Base-by-base conservation (phyloP, 176 grass and related monocot species). In the Musa beccarii region DNA sequence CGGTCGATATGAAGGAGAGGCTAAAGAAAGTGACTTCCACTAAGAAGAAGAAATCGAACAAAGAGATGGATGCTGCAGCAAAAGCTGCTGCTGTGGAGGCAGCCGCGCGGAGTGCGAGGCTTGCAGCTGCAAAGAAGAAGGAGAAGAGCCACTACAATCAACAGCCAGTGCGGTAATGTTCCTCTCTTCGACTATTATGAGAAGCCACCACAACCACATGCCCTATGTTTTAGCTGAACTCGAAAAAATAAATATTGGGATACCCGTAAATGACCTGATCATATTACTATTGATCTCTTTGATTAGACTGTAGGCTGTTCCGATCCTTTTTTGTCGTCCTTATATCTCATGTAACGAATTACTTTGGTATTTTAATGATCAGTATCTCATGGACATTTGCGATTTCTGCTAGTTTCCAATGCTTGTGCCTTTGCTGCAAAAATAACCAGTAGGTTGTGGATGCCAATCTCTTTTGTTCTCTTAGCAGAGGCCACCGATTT, bases 131-230 rank as follows among this genome's bases (percentile, higher is more conserved):
- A 51, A 70, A 70, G 51, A 70, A 70, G 68, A 70, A 70, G 21
- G 68, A 70, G 43, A 70, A 70, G 68, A 51, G 15, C 16, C 68
- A 70, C 68, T 70, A 70, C 68, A 70, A 70, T 70, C 68, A 70
- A 70, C 68, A 70, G 49, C 68, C 68, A 10, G 68, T 51, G 17
- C 34, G 43, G 68, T 70, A 22, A 70, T 16, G 1, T 51, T 1
- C 34, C 11, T 68, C 12, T 68, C n/a, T 34, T 25, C 65, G 2
- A 43, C 34, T 43, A 43, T 43, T 43, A 5, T 43, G 34, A 43
- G 34, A 43, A 43, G 34, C 34, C 4, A 43, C 34, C 6, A 43
- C 34, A 43, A 43, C 28, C 28, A 12, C 20, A 67, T 43, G 43
- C 51, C 16, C 16, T 70, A 15, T 52, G 49, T 19, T 51, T 70